Evolutionary conservation across 2,329 filamentous ascomycete species (phyloP).

Genomic region (Aspergillus uvarum): DNA sequence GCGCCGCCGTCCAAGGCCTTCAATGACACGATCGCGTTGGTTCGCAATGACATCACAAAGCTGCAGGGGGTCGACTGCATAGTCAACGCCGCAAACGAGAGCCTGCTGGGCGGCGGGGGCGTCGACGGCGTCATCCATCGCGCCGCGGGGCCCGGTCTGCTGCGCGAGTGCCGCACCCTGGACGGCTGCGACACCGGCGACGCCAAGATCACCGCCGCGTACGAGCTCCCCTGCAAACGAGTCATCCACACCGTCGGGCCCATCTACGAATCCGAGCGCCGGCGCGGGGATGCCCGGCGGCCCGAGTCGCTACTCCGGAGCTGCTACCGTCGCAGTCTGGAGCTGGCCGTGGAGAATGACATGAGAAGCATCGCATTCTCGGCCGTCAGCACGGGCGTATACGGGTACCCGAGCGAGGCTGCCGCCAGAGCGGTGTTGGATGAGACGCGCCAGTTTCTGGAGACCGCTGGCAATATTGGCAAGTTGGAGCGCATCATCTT

Average conservation of each 20-base stretch:
- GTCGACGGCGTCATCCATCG: conserved; percentile 86
- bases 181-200: conserved; percentile 73
- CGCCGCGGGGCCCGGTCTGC: conserved; percentile 69
- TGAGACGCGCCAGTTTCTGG: conserved; percentile 58
- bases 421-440: conserved; percentile 72
- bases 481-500: conserved; percentile 74
- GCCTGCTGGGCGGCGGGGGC: conserved; percentile 81
- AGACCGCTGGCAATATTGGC: conserved; percentile 38
- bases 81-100: conserved; percentile 86
- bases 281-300: conserved; percentile 30
- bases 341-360: conserved; percentile 67
- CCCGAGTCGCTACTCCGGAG: conserved; percentile 49
- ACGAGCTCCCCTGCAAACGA: conserved; percentile 70
- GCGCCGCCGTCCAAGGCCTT: conserved; percentile 52
- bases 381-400: conserved; percentile 82
- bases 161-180: conserved; percentile 69
- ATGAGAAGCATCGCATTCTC: conserved; percentile 77
- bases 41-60: conserved; percentile 77
- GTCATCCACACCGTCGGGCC: conserved; percentile 93
- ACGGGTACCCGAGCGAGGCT: conserved; percentile 74
- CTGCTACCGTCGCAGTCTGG: conserved; percentile 71
- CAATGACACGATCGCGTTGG: conserved; percentile 59
- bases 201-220: conserved; percentile 79
- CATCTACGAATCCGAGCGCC: conserved; percentile 57
- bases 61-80: conserved; percentile 72